Percentiles rank a stretch among this genome's conserved stretches.
phyloP scores from a whole-genome alignment of 2,329 filamentous ascomycete species.

The Corinectria fuckeliana region DNA sequence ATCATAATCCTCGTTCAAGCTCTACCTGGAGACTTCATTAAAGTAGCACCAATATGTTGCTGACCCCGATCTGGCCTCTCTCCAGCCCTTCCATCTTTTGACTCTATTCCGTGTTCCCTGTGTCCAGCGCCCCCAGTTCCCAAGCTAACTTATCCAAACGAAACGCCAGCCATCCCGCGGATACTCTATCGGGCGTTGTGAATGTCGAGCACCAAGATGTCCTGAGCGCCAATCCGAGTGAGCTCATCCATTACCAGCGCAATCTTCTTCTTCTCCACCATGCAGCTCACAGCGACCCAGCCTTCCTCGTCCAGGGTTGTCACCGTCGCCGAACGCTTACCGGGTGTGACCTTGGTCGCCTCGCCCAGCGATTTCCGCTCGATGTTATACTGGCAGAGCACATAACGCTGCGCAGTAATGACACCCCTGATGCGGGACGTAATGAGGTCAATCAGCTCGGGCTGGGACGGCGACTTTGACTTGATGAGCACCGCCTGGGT shows the following conservation, averaged over 20 bases:
- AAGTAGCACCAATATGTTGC: slow-evolving; percentile 24
- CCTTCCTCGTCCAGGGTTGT: slow-evolving; percentile 86
- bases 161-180: slow-evolving; percentile 20
- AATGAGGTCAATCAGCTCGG: slow-evolving; percentile 82
- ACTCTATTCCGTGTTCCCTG: slow-evolving; percentile 24
- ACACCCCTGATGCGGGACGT: slow-evolving; percentile 88
- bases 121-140: slow-evolving; percentile 25
- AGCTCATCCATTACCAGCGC: slow-evolving; percentile 88
- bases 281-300: slow-evolving; percentile 93
- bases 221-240: slow-evolving; percentile 76
- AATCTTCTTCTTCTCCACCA: slow-evolving; percentile 90
- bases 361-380: slow-evolving; percentile 70
- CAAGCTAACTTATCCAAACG: slow-evolving; percentile 8
- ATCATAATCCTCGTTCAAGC: slow-evolving; percentile 10
- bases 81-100: slow-evolving; percentile 13
- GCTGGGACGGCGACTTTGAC: slow-evolving; percentile 82
- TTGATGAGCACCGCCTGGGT: slow-evolving; percentile 91
- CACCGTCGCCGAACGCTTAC: slow-evolving; percentile 90
- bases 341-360: slow-evolving; percentile 83
- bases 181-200: slow-evolving; percentile 70
- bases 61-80: neutral
- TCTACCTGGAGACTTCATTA: slow-evolving; percentile 31
- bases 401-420: slow-evolving; percentile 92
- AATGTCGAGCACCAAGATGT: slow-evolving; percentile 86
- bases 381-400: slow-evolving; percentile 97